Conservation (phyloP, 2,329 filamentous ascomycete genomes). For the Aspergillus sergii region DNA sequence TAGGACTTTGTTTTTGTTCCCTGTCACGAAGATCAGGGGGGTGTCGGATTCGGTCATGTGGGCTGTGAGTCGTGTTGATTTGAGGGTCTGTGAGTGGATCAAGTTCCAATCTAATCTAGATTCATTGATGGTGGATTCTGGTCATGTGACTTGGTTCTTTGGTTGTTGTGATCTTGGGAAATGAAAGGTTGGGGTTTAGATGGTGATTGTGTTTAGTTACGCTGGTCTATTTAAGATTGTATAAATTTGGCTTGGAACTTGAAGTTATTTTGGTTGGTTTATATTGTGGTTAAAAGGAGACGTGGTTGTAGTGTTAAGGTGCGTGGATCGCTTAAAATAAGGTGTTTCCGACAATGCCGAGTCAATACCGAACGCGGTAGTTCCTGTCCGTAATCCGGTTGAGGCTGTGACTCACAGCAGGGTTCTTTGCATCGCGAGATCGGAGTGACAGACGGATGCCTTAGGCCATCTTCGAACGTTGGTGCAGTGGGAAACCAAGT, state of each 20-base stretch:
- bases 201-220: not conserved
- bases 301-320: not conserved
- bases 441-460: not conserved
- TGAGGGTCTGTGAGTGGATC: not conserved
- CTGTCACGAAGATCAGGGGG: conserved; percentile 70
- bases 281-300: not conserved
- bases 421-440: not conserved
- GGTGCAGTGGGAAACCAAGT: not conserved
- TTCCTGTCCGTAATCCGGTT: not conserved
- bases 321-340: not conserved
- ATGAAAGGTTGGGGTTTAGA: not conserved
- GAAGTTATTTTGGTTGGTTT: too few relatives aligned
- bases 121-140: not conserved
- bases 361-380: not conserved
- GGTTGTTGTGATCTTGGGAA: not conserved
- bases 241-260: not conserved
- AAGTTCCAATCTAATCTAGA: not conserved
- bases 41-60: not conserved
- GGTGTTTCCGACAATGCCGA: not conserved
- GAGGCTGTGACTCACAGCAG: not conserved
- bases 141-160: not conserved
- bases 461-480: not conserved
- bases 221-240: too few relatives aligned
- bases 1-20: conserved; percentile 82
- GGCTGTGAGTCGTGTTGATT: not conserved